A percentile compares a stretch with the other conserved stretches of the same genome.
Evolutionary conservation across 2,329 filamentous ascomycete species (phyloP).

Genomic region (Penicillium capsulatum): DNA sequence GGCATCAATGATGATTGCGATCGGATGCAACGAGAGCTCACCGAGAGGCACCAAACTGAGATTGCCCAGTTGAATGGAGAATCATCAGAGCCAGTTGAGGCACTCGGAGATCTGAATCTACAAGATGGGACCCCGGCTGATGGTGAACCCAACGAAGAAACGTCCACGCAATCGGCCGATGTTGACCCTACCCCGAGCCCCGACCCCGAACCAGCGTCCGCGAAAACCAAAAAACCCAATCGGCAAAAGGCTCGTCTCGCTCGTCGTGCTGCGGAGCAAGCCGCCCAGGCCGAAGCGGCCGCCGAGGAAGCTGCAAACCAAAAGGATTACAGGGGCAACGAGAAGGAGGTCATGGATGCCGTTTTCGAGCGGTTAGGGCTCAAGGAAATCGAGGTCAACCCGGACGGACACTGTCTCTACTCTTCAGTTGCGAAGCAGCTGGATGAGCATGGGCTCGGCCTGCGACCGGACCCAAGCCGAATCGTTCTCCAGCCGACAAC

Average conservation of each 20-base stretch:
- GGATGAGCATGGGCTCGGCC: slow-evolving; percentile 42
- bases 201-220: slow-evolving; percentile 9
- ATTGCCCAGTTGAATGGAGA: slow-evolving; percentile 44
- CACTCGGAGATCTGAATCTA: slow-evolving; percentile 33
- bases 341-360: slow-evolving; percentile 65
- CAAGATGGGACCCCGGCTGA: slow-evolving; percentile 23
- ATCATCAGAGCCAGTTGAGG: slow-evolving; percentile 22
- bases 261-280: slow-evolving; percentile 78
- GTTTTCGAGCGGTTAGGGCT: slow-evolving; percentile 63
- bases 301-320: slow-evolving; percentile 69
- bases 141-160: slow-evolving; percentile 8
- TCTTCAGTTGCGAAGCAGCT: slow-evolving; percentile 86
- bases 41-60: slow-evolving; percentile 52
- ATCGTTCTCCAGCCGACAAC: slow-evolving; percentile 31
- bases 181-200: slow-evolving; percentile 8
- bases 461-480: slow-evolving; percentile 36
- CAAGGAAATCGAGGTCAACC: slow-evolving; percentile 71
- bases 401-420: slow-evolving; percentile 94
- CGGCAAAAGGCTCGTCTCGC: slow-evolving; percentile 88
- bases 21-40: slow-evolving; percentile 53
- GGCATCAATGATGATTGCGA: slow-evolving; percentile 66
- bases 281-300: slow-evolving; percentile 63
- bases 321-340: slow-evolving; percentile 67
- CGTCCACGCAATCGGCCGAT: slow-evolving; percentile 1
- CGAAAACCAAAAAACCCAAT: slow-evolving; percentile 68